Evolutionary conservation across 2,329 filamentous ascomycete genomes (phyloP).

Genomic region (Coniosporium tulheliwenetii): DNA sequence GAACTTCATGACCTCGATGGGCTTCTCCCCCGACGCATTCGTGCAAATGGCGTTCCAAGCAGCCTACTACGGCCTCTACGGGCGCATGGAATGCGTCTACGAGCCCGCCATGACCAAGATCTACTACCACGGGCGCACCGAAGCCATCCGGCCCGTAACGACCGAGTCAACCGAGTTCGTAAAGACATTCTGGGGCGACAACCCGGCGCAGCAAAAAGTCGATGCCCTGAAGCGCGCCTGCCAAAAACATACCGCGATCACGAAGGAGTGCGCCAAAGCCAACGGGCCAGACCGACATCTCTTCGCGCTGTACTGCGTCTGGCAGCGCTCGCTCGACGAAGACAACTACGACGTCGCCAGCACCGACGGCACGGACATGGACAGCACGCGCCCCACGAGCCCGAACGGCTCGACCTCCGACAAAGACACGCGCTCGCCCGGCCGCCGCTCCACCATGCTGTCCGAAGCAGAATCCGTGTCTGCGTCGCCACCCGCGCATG

Average conservation of each 20-base stretch:
- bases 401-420: constrained; percentile 33
- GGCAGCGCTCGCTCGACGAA: constrained; percentile 78
- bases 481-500: constrained; percentile 33
- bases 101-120: constrained; percentile 97
- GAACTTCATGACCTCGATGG: constrained; percentile 94
- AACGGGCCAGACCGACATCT: constrained; percentile 86
- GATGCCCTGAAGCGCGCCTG: constrained; percentile 73
- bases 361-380: constrained; percentile 23
- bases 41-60: constrained; percentile 99
- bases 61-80: constrained; percentile 93
- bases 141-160: constrained; percentile 79
- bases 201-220: constrained; percentile 67
- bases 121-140: constrained; percentile 84
- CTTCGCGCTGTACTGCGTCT: constrained; percentile 86
- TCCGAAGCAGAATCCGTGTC: constrained; percentile 32
- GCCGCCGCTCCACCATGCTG: constrained; percentile 30
- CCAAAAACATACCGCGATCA: constrained; percentile 64
- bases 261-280: constrained; percentile 74
- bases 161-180: constrained; percentile 77
- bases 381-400: constrained; percentile 50
- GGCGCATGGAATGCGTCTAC: constrained; percentile 85
- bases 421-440: constrained; percentile 37
- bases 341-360: constrained; percentile 40
- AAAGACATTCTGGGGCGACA: constrained; percentile 87
- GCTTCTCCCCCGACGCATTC: constrained; percentile 92